phyloP scores from a whole-genome alignment of 2,329 filamentous ascomycete species.

The Paecilomyces formosus region DNA sequence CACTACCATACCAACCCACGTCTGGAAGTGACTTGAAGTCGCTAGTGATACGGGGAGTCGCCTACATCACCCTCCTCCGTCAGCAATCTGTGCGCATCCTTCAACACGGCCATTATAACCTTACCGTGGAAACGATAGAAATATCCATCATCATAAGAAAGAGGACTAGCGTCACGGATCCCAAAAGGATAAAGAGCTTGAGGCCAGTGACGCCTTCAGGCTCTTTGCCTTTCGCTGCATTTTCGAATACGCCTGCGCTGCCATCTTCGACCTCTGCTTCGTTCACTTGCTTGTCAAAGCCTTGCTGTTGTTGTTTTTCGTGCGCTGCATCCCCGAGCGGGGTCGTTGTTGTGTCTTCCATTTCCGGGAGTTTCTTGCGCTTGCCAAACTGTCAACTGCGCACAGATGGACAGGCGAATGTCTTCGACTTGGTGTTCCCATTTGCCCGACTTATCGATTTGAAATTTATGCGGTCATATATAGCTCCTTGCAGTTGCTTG shows the following conservation, averaged over 20 bases:
- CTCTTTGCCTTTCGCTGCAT: constrained; percentile 1
- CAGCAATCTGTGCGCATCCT: not conserved
- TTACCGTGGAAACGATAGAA: constrained; percentile 46
- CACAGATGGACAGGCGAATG: not conserved
- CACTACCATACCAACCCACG: constrained; percentile 30
- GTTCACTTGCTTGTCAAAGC: not conserved
- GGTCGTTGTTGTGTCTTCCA: not conserved
- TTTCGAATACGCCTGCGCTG: not conserved
- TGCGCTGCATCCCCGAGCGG: not conserved
- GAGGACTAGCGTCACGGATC: constrained; percentile 31
- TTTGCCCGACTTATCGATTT: not conserved
- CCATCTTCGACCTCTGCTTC: not conserved
- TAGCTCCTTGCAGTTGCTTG: not conserved
- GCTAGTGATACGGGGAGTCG: constrained; percentile 44
- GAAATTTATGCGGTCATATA: not conserved
- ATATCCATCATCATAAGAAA: constrained; percentile 45
- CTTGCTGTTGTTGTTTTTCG: not conserved
- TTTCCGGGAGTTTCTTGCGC: not conserved
- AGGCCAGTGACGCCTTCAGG: constrained; percentile 10
- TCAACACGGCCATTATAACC: not conserved
- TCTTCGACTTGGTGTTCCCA: not conserved
- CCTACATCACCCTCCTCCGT: constrained; percentile 13
- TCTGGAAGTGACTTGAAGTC: constrained; percentile 27
- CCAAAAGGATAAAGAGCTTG: constrained; percentile 16
- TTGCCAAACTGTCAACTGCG: not conserved